These are phyloP conservation scores for Colletotrichum coccodes DNA, from an alignment of 2,329 filamentous ascomycete genomes.

Conservation along the genomic window DNA sequence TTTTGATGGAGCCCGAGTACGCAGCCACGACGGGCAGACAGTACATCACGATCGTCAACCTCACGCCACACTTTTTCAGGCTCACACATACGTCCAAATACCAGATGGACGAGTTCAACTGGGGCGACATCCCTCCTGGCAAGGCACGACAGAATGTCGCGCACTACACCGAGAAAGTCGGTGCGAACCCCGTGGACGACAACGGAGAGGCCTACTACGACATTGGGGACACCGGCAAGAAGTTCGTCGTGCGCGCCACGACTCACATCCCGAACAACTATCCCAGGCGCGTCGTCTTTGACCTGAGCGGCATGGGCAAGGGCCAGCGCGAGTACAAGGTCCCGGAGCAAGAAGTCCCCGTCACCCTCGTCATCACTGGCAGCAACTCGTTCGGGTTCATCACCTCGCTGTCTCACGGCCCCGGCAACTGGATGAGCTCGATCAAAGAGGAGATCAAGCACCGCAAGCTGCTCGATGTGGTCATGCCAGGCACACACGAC, in stretches of 20 bases:
- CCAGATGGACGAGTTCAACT: conserved; percentile 45
- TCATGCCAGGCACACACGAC: conserved; percentile 60
- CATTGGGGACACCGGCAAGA: conserved; percentile 42
- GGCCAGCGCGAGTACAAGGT: conserved; percentile 46
- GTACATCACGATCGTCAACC: conserved; percentile 47
- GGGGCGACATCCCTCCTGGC: conserved; percentile 45
- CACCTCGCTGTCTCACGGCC: conserved; percentile 41
- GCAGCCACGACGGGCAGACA: conserved; percentile 23
- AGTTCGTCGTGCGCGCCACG: conserved; percentile 42
- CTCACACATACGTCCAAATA: conserved; percentile 39
- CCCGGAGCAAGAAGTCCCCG: conserved; percentile 41
- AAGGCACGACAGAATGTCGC: conserved; percentile 42
- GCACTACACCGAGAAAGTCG: conserved; percentile 37
- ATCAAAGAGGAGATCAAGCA: conserved; percentile 45
- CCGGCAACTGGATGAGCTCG: conserved; percentile 44
- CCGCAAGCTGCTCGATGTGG: conserved; percentile 54
- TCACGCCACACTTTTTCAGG: conserved; percentile 44
- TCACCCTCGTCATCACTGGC: conserved; percentile 47
- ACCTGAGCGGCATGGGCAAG: conserved; percentile 43
- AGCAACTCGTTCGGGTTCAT: conserved; percentile 45
- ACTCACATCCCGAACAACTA: conserved; percentile 42
- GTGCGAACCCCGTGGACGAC: conserved; percentile 36
- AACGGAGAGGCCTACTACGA: conserved; percentile 45
- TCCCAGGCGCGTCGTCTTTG: conserved; percentile 40
- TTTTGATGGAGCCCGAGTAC: conserved; percentile 6